Evolutionary conservation across 768 basidiomycete species (phyloP).

Genomic region (Rhodocollybia butyracea): DNA sequence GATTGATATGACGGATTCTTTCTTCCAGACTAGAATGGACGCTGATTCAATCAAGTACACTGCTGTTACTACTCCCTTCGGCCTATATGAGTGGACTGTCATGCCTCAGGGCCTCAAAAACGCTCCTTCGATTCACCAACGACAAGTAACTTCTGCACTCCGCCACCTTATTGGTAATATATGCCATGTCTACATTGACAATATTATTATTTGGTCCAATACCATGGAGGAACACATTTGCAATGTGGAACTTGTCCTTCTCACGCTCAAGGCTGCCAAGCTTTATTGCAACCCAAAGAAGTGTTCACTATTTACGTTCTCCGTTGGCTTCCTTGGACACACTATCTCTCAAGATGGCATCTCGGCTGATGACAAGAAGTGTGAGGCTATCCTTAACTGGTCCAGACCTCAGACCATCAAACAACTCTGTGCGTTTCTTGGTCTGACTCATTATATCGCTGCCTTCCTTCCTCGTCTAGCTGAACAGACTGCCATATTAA

Average conservation of each 20-base stretch:
- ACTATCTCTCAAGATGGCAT: slow-evolving; percentile 19
- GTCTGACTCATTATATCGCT: slow-evolving; percentile 18
- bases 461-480: slow-evolving; percentile 12
- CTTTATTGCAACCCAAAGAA: slow-evolving; percentile 23
- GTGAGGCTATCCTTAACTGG: slow-evolving; percentile 18
- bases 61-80: not conserved
- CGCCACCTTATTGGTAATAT: slow-evolving; percentile 24
- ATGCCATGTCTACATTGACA: slow-evolving; percentile 33
- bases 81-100: slow-evolving; percentile 14
- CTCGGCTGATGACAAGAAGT: slow-evolving; percentile 16
- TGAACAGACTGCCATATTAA: slow-evolving; percentile 15
- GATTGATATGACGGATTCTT: slow-evolving; percentile 37
- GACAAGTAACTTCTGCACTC: slow-evolving; percentile 21
- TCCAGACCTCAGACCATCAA: slow-evolving; percentile 10
- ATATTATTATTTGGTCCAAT: slow-evolving; percentile 28
- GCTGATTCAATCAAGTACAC: not conserved
- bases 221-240: slow-evolving; percentile 17
- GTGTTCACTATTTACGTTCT: slow-evolving; percentile 6
- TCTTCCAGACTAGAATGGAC: slow-evolving; percentile 24
- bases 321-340: slow-evolving; percentile 19
- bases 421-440: slow-evolving; percentile 18
- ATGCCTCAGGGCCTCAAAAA: slow-evolving; percentile 21
- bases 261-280: not conserved
- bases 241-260: slow-evolving; percentile 14
- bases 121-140: slow-evolving; percentile 27